These are phyloP conservation scores for Straminergon stramineum DNA, from an alignment of 225 moss, liverwort and hornwort species.

Conservation along the genomic window DNA sequence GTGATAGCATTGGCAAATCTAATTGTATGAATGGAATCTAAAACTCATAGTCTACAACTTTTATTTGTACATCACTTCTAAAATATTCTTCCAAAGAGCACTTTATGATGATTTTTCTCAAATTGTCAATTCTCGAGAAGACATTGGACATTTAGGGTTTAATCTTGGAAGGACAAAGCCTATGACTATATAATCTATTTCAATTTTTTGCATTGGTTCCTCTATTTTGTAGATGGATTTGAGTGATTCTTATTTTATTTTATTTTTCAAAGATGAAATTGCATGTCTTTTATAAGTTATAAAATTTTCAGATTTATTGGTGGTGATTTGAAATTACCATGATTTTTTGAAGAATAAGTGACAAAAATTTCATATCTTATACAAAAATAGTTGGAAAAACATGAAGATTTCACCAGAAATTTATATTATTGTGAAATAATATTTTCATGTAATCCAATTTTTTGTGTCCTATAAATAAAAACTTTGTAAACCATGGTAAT, in stretches of 20 bases:
- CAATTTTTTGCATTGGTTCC: neutral
- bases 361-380: no score
- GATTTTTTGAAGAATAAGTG: neutral
- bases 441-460: neutral
- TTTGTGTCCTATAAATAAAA: neutral
- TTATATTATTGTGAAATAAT: no score
- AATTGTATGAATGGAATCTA: no score
- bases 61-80: no score
- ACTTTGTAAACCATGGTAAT: accelerated
- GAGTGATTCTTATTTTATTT: neutral
- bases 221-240: neutral
- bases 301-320: neutral
- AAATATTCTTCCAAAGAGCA: no score
- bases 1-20: no score
- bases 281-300: neutral
- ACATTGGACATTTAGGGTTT: no score
- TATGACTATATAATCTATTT: neutral
- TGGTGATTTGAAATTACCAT: neutral
- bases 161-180: neutral
- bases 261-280: neutral
- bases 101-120: no score
- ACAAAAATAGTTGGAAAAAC: neutral
- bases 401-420: neutral
- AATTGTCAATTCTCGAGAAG: no score
- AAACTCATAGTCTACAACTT: no score